Evolutionary conservation across 768 basidiomycete species (phyloP), one percentile per base, ranked within the genome.

Genomic region (Tulasnella sp.): DNA sequence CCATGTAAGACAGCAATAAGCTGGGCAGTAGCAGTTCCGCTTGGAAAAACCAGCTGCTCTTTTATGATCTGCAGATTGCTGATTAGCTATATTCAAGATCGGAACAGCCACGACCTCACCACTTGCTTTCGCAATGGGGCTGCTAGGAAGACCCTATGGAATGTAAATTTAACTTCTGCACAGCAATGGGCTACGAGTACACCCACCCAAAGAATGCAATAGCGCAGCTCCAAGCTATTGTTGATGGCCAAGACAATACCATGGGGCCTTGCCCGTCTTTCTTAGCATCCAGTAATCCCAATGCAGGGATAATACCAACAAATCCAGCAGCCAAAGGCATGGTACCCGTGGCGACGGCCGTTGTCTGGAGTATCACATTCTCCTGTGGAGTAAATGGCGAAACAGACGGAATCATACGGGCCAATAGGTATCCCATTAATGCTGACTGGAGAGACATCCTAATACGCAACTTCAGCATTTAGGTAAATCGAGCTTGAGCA

Each of bases 361-460:
- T 92, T 0, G 93, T 95, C 62, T 98, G 92, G 2, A 95, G 73
- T 0, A 98, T 86, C 16, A 95, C 83, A 53, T 93, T 83, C 63
- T 96, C 89, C 66, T 91, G 88, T 0, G 90, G 81, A n/a, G 80
- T 81, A 28, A 92, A 73, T 0, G 82, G 82, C 3, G 66, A 71
- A 0, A 54, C 49, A 6, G 49, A 43, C 1, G 80, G 79, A 4
- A 90, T 69, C 56, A 85, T 67, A 47, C 78, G 72, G 51, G 90
- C 90, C 42, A 93, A 61, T 3, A 92, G 77, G 63, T 83, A 95
- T 3, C 91, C 93, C 29, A 98, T 81, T 31, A 98, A 72, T 9
- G 92, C 87, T 0, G 90, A 92, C 61, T 96, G 91, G 24, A 93
- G 74, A 7, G 90, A 90, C 90, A 92, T 93, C 88, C 87, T 59